A percentile compares a stretch with the other conserved stretches of the same genome.
These are phyloP conservation scores for Papiliotrema terrestris DNA, from an alignment of 1,284 basidiomycete genomes.

Conservation along the genomic window DNA sequence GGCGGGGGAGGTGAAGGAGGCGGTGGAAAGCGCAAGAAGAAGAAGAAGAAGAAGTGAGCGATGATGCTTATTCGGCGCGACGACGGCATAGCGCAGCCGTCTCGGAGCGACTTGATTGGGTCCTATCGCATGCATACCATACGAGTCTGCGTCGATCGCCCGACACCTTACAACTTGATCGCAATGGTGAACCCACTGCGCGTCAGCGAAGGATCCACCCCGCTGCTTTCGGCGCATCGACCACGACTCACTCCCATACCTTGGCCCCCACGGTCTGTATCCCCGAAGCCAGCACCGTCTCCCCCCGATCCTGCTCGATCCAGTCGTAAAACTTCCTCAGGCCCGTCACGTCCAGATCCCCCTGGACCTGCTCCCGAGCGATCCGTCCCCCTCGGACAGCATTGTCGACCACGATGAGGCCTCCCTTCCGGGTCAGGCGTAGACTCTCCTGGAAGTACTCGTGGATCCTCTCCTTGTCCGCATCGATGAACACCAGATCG, in stretches of 20 bases:
- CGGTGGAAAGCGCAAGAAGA: conserved; percentile 1
- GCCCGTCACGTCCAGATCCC: conserved; percentile 22
- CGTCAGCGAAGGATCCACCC: conserved; percentile 9
- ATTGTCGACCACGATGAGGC: conserved; percentile 39
- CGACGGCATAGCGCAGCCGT: background rate
- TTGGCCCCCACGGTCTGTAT: conserved; percentile 44
- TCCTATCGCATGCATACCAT: too few relatives aligned
- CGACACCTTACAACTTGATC: conserved; percentile 19
- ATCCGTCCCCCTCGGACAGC: conserved; percentile 35
- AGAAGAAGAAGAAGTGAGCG: conserved; percentile 7
- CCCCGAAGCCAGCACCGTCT: conserved; percentile 34
- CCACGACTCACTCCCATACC: conserved; percentile 41
- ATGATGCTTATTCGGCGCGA: too few relatives aligned
- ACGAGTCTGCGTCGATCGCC: background rate
- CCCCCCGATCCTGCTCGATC: conserved; percentile 38
- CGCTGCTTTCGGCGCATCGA: background rate
- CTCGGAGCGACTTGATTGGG: background rate
- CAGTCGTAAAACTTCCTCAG: conserved; percentile 41
- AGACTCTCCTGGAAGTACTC: conserved; percentile 37
- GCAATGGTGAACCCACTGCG: conserved; percentile 30
- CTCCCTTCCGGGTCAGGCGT: conserved; percentile 33
- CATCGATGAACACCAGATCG: conserved; percentile 44
- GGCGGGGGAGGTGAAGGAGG: conserved; percentile 1
- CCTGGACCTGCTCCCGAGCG: conserved; percentile 17
- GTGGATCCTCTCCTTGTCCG: conserved; percentile 34